Evolutionary conservation across 345 rosid species (phyloP), one percentile per base, ranked within the genome.

Genomic region (Eucalyptus regnans): DNA sequence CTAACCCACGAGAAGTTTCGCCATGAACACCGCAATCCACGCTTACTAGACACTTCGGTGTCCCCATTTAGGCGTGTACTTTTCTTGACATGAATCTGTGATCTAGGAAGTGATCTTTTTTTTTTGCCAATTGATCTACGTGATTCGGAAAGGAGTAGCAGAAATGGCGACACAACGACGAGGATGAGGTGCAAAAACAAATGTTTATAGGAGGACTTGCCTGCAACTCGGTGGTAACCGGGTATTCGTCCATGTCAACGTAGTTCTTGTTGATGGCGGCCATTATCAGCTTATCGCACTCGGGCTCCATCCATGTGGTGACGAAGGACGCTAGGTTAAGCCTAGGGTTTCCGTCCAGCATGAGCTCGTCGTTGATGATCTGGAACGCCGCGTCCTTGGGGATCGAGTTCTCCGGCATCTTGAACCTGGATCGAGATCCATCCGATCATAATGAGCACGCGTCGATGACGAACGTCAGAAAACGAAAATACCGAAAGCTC

Each of bases 211-310:
- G 23, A 17, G 29, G 83, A 33, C 88, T 49, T 46, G 80, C 95
- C 94, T 94, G 95, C 49, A 94, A 91, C 93, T 94, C 95, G 12
- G 95, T 94, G 87, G 95, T 94, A 79, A 94, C 94, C 20, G 95
- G 95, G 90, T 94, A 94, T 79, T 93, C 95, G 71, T 93, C 95
- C 95, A 94, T 94, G 92, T 94, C 95, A n/a, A 94, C 95, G 87
- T 94, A 94, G 91, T 94, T 94, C 90, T 94, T 94, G 93, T 94
- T 94, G 66, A 93, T 81, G 81, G 94, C 8, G 48, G 92, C 91
- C 94, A 94, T 94, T 60, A 94, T 93, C 79, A 94, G 94, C 93
- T 92, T 93, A 52, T 94, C 94, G 86, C 94, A 94, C 90, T 94
- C 94, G 7, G 94, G 94, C 90, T 94, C 95, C 94, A 94, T 94